Evolutionary conservation across 1,284 basidiomycete genomes (phyloP).

Genomic region (Fomitopsis schrenkii): DNA sequence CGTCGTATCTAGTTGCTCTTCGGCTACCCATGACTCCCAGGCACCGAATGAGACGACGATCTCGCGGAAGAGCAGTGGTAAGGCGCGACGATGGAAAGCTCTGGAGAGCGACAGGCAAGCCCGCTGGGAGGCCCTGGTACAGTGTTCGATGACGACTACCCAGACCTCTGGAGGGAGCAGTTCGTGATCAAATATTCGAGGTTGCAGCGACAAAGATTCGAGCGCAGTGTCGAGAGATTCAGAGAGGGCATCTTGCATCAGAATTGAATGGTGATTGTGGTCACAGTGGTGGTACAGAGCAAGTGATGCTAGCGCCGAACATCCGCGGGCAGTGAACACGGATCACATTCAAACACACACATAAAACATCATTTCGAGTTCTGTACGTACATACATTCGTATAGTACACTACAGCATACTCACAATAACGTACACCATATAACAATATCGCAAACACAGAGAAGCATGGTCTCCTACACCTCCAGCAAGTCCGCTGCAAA

Average conservation of each 20-base stretch:
- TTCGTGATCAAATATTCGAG: not conserved
- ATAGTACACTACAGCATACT: not conserved
- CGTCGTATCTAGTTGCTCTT: not conserved
- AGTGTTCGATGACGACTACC: not conserved
- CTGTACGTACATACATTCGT: too few species aligned
- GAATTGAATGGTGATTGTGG: too few species aligned
- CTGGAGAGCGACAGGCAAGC: not conserved
- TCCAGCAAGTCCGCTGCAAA: conserved; percentile 30
- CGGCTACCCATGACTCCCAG: not conserved
- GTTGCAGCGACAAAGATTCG: not conserved
- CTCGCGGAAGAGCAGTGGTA: not conserved
- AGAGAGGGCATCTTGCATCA: too few species aligned
- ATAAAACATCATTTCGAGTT: too few species aligned
- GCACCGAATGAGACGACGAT: not conserved
- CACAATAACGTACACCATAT: not conserved
- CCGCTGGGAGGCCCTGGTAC: not conserved
- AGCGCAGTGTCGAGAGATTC: not conserved
- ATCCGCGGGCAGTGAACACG: too few species aligned
- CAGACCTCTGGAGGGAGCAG: not conserved
- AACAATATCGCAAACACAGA: not conserved
- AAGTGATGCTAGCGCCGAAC: too few species aligned
- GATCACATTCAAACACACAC: too few species aligned
- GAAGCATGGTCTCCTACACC: conserved; percentile 9
- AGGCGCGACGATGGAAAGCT: not conserved
- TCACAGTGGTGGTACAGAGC: too few species aligned